Evolutionary conservation across 1,139 yeast species (phyloP), one percentile per base, ranked within the genome.

Genomic region (Blastobotrys arbuscula): DNA sequence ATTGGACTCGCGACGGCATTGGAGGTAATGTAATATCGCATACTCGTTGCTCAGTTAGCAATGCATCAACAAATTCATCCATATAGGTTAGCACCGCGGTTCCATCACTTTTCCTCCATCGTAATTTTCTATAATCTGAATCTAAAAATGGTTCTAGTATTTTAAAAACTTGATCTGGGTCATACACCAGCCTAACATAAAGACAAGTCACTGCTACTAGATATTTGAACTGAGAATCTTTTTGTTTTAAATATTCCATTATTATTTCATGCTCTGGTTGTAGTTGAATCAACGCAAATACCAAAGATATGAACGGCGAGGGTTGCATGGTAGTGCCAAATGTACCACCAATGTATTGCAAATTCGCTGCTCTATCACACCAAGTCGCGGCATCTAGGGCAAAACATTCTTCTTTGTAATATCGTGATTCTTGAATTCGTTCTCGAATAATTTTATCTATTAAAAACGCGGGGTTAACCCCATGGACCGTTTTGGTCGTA

Each of bases 371-470:
- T 66, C 74, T 41, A 73, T 69, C 61, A 74, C 74, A 48, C 71
- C 78, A 52, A 66, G 78, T 60, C 68, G 82, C 74, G 1, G 73
- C 72, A 53, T 81, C 79, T 49, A 85, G 71, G 16, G 78, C 74
- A 55, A 75, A 78, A 49, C 86, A 77, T 52, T 76, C 69, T 55
- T 78, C 80, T 53, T 83, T 82, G 77, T 84, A 84, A 63, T 83
- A 85, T 6, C 81, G 59, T 1, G 85, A 78, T 56, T 82, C 90
- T 46, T 77, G 76, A 9, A 84, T 80, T 35, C 86, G 68, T 56
- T 84, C 88, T 47, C 89, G 69, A 26, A 81, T 68, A 52, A 85
- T 84, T 50, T 84, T 81, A 59, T 84, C 92, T 5, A 84, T 68
- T 38, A 82, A 65, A 49, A 73, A 63, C 0, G 81, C 77, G 37